Conservation (phyloP, 331 rosid species). For the Prunus yedoensis region DNA sequence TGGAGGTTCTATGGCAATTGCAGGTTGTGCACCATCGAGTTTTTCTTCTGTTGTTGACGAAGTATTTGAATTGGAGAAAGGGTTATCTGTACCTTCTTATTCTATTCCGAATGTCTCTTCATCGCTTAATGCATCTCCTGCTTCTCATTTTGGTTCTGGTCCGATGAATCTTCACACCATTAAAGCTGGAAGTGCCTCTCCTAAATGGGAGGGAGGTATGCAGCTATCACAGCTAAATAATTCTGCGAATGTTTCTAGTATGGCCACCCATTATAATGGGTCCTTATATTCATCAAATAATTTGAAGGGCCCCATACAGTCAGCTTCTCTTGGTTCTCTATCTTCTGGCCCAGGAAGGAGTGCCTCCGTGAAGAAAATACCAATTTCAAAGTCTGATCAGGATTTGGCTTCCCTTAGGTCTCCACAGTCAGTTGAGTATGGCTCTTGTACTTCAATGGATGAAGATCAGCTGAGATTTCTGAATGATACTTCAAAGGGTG, state of each 20-base stretch:
- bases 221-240: conserved; percentile 59
- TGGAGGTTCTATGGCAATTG: conserved; percentile 55
- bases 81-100: conserved; percentile 51
- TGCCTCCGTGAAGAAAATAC: conserved; percentile 48
- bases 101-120: conserved; percentile 54
- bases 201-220: conserved; percentile 81
- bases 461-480: conserved; percentile 69
- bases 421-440: conserved; percentile 59
- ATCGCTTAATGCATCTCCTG: conserved; percentile 48
- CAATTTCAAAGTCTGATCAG: conserved; percentile 95
- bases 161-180: conserved; percentile 49
- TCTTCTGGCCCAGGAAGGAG: conserved; percentile 67
- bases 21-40: conserved; percentile 66
- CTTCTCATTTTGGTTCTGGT: conserved; percentile 65
- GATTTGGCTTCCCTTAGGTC: conserved; percentile 85
- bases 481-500: conserved; percentile 62
- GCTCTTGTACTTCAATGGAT: conserved; percentile 61
- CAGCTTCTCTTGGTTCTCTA: conserved; percentile 63
- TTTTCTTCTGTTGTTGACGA: conserved; percentile 96
- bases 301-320: conserved; percentile 65
- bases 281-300: conserved; percentile 58
- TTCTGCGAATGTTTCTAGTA: conserved; percentile 42
- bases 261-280: conserved; percentile 51
- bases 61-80: conserved; percentile 85
- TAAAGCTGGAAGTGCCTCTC: conserved; percentile 68